Evolutionary conservation across 768 basidiomycete species (phyloP).

Genomic region (Tephrocybe sp.): DNA sequence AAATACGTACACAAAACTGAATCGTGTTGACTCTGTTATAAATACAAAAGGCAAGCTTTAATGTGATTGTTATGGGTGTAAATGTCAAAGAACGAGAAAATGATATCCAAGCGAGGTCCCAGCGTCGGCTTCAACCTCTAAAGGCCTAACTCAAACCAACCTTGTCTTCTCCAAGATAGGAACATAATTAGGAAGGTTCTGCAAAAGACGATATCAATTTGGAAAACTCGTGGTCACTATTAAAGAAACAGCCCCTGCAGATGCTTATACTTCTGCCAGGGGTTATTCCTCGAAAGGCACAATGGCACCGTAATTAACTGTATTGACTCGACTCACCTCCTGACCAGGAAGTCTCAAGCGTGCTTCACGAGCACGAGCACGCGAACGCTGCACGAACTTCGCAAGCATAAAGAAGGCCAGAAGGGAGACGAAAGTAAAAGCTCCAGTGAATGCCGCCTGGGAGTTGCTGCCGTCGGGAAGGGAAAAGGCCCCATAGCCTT

Average conservation of each 20-base stretch:
- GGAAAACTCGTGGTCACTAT: slow-evolving; percentile 14
- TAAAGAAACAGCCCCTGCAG: slow-evolving; percentile 9
- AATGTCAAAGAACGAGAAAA: too few species aligned
- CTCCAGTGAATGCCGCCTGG: slow-evolving; percentile 33
- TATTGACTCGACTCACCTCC: slow-evolving; percentile 41
- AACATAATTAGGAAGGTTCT: slow-evolving; percentile 8
- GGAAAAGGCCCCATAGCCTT: slow-evolving; percentile 22
- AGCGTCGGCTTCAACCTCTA: too few species aligned
- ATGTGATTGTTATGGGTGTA: too few species aligned
- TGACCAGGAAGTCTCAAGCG: slow-evolving; percentile 43
- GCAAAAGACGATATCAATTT: not conserved
- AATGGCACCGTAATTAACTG: slow-evolving; percentile 36
- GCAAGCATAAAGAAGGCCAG: slow-evolving; percentile 34
- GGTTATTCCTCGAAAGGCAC: slow-evolving; percentile 9
- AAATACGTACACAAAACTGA: too few species aligned
- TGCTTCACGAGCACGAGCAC: slow-evolving; percentile 33
- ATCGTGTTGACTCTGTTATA: too few species aligned
- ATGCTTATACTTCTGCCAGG: not conserved
- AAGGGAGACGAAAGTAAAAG: slow-evolving; percentile 36
- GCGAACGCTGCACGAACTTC: slow-evolving; percentile 36
- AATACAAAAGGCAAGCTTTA: too few species aligned
- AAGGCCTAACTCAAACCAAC: not conserved
- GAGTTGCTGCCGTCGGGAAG: slow-evolving; percentile 19
- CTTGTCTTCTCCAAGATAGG: slow-evolving; percentile 17
- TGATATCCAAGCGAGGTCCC: too few species aligned